phyloP scores from a whole-genome alignment of 345 rosid genomes.

The Populus euphratica region DNA sequence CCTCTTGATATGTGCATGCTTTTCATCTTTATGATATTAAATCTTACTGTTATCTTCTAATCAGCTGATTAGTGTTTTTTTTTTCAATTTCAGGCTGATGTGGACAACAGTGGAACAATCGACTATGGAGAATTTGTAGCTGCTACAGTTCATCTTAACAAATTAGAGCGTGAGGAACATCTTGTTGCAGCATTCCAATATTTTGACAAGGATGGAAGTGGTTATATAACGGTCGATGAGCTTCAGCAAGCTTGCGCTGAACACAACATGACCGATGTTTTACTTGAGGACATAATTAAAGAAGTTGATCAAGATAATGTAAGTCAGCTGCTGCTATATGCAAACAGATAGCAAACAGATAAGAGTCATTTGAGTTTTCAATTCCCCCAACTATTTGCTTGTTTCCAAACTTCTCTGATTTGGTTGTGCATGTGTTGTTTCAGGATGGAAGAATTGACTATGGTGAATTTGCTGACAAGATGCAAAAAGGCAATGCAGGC shows the following conservation, averaged over 20 bases:
- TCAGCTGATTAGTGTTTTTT: conserved; percentile 2
- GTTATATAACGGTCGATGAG: conserved; percentile 93
- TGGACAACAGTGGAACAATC: conserved; percentile 94
- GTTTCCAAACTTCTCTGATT: background rate
- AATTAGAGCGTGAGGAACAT: conserved; percentile 95
- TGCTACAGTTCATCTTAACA: conserved; percentile 91
- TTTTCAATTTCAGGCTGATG: conserved; percentile 69
- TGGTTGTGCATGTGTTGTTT: conserved; percentile 15
- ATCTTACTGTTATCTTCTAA: conserved; percentile 4
- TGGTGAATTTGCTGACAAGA: conserved; percentile 97
- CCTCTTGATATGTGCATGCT: background rate
- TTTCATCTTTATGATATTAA: background rate
- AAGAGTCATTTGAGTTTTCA: background rate
- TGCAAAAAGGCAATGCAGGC: conserved; percentile 96
- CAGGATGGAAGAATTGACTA: conserved; percentile 98
- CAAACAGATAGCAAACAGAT: background rate
- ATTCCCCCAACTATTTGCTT: background rate
- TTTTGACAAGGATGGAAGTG: conserved; percentile 94
- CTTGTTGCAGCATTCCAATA: conserved; percentile 91
- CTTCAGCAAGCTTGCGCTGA: conserved; percentile 95
- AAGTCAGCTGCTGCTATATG: conserved; percentile 27
- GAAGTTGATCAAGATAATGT: conserved; percentile 98
- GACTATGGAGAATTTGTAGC: conserved; percentile 96
- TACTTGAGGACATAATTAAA: conserved; percentile 83
- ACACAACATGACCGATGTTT: conserved; percentile 84